phyloP scores from a whole-genome alignment of 495 filamentous ascomycete genomes.

The Peziza echinospora region DNA sequence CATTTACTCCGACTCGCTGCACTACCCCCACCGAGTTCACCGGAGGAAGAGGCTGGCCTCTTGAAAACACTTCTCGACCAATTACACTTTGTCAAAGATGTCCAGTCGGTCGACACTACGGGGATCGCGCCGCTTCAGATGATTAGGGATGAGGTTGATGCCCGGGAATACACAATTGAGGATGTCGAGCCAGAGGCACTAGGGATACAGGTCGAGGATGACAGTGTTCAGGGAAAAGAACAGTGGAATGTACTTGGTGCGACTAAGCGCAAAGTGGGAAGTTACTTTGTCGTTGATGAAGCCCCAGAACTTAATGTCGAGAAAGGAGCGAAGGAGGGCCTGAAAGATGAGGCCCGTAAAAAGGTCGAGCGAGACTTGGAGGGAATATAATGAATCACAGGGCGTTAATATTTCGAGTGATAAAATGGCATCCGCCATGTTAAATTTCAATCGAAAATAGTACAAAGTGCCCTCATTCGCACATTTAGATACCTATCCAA shows the following conservation, averaged over 20 bases:
- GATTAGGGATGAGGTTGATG: conserved; percentile 59
- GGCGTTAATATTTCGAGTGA: not conserved
- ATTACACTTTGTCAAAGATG: conserved; percentile 66
- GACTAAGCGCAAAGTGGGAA: not conserved
- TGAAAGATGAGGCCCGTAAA: conserved; percentile 3
- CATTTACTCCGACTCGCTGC: conserved; percentile 85
- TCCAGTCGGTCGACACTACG: conserved; percentile 57
- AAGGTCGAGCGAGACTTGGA: not conserved
- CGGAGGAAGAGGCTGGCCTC: conserved; percentile 36
- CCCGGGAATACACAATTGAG: conserved; percentile 14
- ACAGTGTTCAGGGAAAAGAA: conserved; percentile 2
- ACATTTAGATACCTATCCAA: no score
- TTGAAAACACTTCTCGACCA: conserved; percentile 56
- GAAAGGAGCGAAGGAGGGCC: conserved; percentile 7
- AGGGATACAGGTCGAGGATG: conserved; percentile 6
- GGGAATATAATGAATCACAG: not conserved
- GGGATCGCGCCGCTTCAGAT: conserved; percentile 48
- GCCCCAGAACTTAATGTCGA: no score
- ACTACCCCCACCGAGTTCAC: conserved; percentile 44
- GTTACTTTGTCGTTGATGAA: conserved; percentile 17
- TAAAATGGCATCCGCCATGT: conserved; percentile 4
- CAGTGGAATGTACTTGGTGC: not conserved
- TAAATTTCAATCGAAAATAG: no score
- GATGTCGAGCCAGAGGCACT: conserved; percentile 3
- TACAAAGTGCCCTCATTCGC: no score